Base-by-base conservation (phyloP, 257 asterid species). In the Vinca minor region DNA sequence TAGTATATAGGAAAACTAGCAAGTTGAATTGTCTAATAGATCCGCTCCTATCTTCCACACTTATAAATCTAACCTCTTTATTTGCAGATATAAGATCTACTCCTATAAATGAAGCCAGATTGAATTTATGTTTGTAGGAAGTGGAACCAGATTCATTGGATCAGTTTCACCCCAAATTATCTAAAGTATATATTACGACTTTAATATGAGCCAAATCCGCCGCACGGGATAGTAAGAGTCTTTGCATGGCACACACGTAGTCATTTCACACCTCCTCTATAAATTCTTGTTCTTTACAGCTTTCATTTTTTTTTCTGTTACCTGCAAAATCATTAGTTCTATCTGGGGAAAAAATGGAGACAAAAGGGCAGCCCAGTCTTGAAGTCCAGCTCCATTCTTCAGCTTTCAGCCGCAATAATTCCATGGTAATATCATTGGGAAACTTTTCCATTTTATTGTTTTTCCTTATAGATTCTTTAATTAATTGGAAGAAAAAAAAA, bases 321-420 rank as follows among this genome's bases (percentile, higher is more conserved):
- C 11, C 23, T 41, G 10, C 13, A 36, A 44, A n/a, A n/a, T n/a
- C 52, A 46, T 5, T n/a, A n/a, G 28, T 48, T 8, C 20, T 49
- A 8, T 52, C 21, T 54, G 21, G 23, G 38, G 7, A 55, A 55
- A 31, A 17, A 41, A 55, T 31, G 77, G 55, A 67, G 71, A 58
- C 64, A 63, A 46, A 54, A 13, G 23, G 26, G 58, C 73, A 74
- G 36, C 18, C 56, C 52, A 64, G 58, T 59, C 4, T 14, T 52
- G 36, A 9, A 28, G 46, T 61, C 52, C 47, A 29, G n/a, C 14
- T 31, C 14, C 23, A 55, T 14, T 39, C 23, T 29, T 55, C 41
- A 15, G 61, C 48, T 35, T 5, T 64, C 58, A 15, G 46, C 44
- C 13, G 54, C 41, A 53, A 44, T 12, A 23, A 60, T 52, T 52